Evolutionary conservation across 176 grass and related monocot genomes (phyloP).

Genomic region (Microstegium vimineum): DNA sequence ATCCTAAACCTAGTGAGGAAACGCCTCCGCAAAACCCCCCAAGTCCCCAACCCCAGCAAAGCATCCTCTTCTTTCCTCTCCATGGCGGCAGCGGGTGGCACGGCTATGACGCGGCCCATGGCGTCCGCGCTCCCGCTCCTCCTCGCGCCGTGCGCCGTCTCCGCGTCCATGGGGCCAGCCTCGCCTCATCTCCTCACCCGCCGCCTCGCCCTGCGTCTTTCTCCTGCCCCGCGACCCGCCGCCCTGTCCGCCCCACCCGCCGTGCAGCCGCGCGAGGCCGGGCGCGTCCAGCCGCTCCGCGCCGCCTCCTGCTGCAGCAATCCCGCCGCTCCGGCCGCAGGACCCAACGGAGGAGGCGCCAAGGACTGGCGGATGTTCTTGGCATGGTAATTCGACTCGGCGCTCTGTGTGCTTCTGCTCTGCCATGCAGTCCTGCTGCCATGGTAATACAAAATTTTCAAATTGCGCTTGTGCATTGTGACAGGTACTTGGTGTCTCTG

Average conservation of each 20-base stretch:
- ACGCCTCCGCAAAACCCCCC: not conserved
- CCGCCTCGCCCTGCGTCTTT: not conserved
- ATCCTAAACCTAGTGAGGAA: not conserved
- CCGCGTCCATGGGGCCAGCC: not conserved
- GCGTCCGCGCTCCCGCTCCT: slow-evolving; percentile 25
- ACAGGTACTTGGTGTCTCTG: slow-evolving; percentile 37
- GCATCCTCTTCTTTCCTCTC: not conserved
- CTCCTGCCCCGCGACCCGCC: not conserved
- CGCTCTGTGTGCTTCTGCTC: too few species aligned
- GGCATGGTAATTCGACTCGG: slow-evolving; percentile 12
- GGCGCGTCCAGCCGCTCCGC: not conserved
- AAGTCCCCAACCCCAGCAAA: too few species aligned
- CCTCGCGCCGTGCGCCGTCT: not conserved
- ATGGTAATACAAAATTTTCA: not conserved
- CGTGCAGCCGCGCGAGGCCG: not conserved
- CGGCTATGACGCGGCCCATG: not conserved
- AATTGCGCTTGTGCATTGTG: not conserved
- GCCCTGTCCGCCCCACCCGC: not conserved
- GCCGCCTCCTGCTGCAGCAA: not conserved
- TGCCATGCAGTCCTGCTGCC: too few species aligned
- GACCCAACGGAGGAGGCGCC: not conserved
- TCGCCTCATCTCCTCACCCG: not conserved
- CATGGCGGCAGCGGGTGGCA: not conserved
- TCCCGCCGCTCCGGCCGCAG: not conserved
- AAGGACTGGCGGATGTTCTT: slow-evolving; percentile 11